Evolutionary conservation across 2,329 filamentous ascomycete genomes (phyloP), one percentile per base, ranked within the genome.

Genomic region (Arthrobotrys musiformis): DNA sequence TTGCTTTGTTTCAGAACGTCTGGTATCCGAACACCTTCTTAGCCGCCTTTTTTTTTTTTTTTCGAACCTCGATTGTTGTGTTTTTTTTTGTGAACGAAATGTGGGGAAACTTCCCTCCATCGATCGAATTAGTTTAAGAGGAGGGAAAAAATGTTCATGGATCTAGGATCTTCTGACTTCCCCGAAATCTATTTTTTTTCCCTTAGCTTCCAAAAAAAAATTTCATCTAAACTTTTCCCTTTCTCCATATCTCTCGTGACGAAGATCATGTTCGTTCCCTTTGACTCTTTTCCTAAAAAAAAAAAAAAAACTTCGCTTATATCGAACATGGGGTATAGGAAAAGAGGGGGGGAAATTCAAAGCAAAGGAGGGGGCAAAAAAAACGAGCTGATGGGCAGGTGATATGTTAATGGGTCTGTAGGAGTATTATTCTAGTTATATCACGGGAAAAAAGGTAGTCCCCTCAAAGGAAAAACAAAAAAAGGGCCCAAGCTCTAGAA

Each of bases 201-300:
- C 37, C 28, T 63, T 26, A 42, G 9, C 17, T 48, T 61, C n/a
- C n/a, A n/a, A n/a, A n/a, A n/a, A n/a, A n/a, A n/a, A n/a, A n/a
- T 61, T 50, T 48, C 35, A 33, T 60, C 54, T 70, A 26, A 30
- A 58, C n/a, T 33, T 44, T n/a, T n/a, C n/a, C 44, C 9, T 46
- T 58, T 33, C 15, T n/a, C 17, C 42, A 8, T 17, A 48, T 37
- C 46, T 40, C 72, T 70, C 73, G 73, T 77, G 73, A 77, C 73
- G 73, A 77, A 64, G 50, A 77, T 77, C 66, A 61, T 77, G 73
- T 77, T 77, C 64, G 64, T 70, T 60, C 52, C 52, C n/a, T 42
- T 60, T 52, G 50, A 35, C 17, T 44, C 35, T 70, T 30, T 15
- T 3, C 26, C 3, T 3, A 17, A 22, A 13, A 22, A 22, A 56